A percentile compares a stretch with the other conserved stretches of the same genome.
phyloP scores from a whole-genome alignment of 1,139 yeast species.

The Pneumocystis wakefieldiae region DNA sequence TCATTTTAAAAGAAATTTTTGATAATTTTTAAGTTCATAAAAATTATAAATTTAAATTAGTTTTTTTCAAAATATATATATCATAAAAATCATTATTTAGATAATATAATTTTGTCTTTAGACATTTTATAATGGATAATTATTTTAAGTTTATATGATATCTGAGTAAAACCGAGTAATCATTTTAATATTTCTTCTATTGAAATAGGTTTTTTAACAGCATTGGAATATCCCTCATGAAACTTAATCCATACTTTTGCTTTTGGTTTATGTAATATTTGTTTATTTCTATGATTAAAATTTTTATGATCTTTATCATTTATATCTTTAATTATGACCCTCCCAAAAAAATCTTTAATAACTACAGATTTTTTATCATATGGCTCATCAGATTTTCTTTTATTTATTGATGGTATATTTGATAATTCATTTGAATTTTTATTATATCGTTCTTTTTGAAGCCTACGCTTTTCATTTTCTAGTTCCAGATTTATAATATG shows the following conservation, averaged over 20 bases:
- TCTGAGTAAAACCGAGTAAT: not conserved
- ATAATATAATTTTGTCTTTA: not conserved
- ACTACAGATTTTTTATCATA: slow-evolving; percentile 3
- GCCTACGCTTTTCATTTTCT: slow-evolving; percentile 2
- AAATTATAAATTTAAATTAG: no score
- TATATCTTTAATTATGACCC: slow-evolving; percentile 9
- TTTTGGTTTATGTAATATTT: slow-evolving; percentile 13
- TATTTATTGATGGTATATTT: not conserved
- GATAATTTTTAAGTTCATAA: not conserved
- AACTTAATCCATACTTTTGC: slow-evolving; percentile 75
- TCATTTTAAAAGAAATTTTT: no score
- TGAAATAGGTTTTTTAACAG: slow-evolving; percentile 69
- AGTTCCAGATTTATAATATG: slow-evolving; percentile 18
- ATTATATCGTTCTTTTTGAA: slow-evolving; percentile 3
- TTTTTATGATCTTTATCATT: slow-evolving; percentile 3
- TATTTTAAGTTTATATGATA: not conserved
- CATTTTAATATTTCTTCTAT: slow-evolving; percentile 40
- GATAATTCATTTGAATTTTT: slow-evolving; percentile 9
- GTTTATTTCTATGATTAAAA: slow-evolving; percentile 5
- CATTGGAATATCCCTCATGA: slow-evolving; percentile 88
- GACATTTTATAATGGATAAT: not conserved
- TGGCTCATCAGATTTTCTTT: slow-evolving; percentile 2
- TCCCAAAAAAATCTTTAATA: slow-evolving; percentile 17
- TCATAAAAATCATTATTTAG: not conserved
- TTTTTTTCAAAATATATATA: not conserved